These are phyloP conservation scores for Gloeopeniophorella convolvens DNA, from an alignment of 768 basidiomycete species.

Conservation along the genomic window DNA sequence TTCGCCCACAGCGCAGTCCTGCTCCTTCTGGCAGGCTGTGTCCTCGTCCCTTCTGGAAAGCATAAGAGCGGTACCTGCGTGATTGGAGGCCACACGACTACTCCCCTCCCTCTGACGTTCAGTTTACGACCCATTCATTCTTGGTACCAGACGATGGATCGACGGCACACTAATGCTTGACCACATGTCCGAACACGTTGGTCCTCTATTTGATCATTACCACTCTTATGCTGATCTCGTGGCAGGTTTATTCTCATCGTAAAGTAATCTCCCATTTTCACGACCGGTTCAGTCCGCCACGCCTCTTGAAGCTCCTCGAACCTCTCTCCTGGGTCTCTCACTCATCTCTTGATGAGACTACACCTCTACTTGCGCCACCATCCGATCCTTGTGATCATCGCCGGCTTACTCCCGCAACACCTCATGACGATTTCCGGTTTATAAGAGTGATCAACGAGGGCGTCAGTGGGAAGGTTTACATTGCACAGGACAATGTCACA, in stretches of 20 bases:
- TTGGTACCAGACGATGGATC: background rate
- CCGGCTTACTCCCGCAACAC: background rate
- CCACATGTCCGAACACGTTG: constrained; percentile 1
- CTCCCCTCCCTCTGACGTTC: background rate
- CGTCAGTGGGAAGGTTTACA: constrained; percentile 17
- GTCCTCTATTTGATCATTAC: background rate
- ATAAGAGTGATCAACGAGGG: constrained; percentile 17
- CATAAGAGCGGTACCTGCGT: background rate
- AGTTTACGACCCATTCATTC: background rate
- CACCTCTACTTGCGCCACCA: constrained; percentile 1
- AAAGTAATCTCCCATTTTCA: background rate
- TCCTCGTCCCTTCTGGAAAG: background rate
- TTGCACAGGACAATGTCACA: constrained; percentile 13
- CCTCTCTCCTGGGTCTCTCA: background rate
- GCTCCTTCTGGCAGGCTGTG: constrained; percentile 3
- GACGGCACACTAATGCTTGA: background rate
- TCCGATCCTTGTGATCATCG: background rate
- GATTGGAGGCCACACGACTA: no score
- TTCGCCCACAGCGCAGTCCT: background rate
- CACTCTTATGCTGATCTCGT: constrained; percentile 4
- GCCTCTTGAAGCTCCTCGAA: background rate
- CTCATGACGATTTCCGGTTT: constrained; percentile 10
- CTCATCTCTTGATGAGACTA: constrained; percentile 9
- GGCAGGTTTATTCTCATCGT: background rate
- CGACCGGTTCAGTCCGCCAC: background rate